A percentile compares a stretch with the other conserved stretches of the same genome.
Evolutionary conservation across 352 stramenopile genomes (phyloP).

Genomic region (Globisporangium sylvaticum): DNA sequence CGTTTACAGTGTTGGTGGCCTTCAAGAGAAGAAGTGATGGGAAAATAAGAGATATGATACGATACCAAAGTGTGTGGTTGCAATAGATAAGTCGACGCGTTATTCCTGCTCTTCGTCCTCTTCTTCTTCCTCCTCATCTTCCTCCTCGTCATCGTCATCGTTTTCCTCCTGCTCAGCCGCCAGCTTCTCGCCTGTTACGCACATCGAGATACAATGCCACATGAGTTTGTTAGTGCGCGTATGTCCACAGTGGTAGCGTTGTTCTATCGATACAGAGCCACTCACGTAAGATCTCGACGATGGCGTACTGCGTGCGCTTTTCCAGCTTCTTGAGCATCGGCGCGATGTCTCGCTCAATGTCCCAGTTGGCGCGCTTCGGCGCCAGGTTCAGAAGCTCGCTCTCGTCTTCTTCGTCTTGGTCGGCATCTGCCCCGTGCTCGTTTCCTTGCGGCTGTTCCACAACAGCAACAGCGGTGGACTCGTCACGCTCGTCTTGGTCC

Average conservation of each 20-base stretch:
- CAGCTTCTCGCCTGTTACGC: slow-evolving; percentile 68
- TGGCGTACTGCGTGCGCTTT: slow-evolving; percentile 77
- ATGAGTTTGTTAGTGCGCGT: background rate
- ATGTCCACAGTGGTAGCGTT: background rate
- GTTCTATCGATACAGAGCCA: slow-evolving; percentile 1
- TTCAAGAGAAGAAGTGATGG: slow-evolving; percentile 35
- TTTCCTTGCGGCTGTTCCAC: slow-evolving; percentile 13
- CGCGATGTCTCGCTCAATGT: slow-evolving; percentile 84
- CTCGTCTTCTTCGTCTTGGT: slow-evolving; percentile 43
- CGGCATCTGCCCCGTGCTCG: slow-evolving; percentile 19
- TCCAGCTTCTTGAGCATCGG: slow-evolving; percentile 87
- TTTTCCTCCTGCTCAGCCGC: slow-evolving; percentile 64
- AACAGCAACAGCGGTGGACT: background rate
- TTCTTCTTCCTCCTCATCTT: slow-evolving; percentile 42
- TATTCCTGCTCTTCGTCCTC: slow-evolving; percentile 23
- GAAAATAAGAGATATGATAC: slow-evolving; percentile 5
- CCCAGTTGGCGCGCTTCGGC: slow-evolving; percentile 84
- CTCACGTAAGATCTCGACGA: slow-evolving; percentile 85
- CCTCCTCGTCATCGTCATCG: slow-evolving; percentile 52
- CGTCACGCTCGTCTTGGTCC: slow-evolving; percentile 10
- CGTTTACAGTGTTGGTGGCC: slow-evolving; percentile 4
- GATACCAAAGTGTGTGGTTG: slow-evolving; percentile 3
- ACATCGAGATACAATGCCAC: background rate
- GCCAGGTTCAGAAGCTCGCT: slow-evolving; percentile 71
- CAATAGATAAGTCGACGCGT: slow-evolving; percentile 2